Conservation (phyloP, 148 eudicot genomes). For the Chenopodium berlandieri region DNA sequence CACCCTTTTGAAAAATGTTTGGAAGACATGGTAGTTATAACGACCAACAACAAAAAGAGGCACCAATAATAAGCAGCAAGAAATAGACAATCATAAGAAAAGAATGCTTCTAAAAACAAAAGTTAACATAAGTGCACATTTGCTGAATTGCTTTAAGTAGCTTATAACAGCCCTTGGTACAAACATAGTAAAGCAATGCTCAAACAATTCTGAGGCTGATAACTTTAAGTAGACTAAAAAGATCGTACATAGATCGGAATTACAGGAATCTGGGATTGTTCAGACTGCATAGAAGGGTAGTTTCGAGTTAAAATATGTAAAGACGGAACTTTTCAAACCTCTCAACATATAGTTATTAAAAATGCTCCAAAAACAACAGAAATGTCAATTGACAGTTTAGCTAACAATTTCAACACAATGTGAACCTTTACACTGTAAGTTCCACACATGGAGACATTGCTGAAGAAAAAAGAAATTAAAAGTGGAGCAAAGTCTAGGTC, state of each 20-base stretch:
- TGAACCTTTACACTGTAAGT: constrained; percentile 3
- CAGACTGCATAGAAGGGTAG: neutral
- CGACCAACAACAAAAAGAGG: constrained; percentile 4
- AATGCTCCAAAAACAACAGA: neutral
- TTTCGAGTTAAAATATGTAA: neutral
- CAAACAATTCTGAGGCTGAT: neutral
- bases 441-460: constrained; percentile 9
- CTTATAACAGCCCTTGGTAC: neutral
- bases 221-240: neutral
- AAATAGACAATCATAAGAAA: constrained; percentile 6
- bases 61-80: constrained; percentile 3
- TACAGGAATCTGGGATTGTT: no score
- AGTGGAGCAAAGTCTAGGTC: neutral
- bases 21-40: neutral
- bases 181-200: neutral
- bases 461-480: neutral
- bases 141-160: neutral
- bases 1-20: constrained; percentile 1
- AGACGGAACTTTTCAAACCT: neutral
- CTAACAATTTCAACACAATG: neutral
- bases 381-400: neutral
- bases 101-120: neutral
- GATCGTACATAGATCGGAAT: no score
- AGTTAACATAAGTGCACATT: neutral
- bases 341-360: neutral